Conservation (phyloP, 352 stramenopile species). For the Phytophthora melonis region DNA sequence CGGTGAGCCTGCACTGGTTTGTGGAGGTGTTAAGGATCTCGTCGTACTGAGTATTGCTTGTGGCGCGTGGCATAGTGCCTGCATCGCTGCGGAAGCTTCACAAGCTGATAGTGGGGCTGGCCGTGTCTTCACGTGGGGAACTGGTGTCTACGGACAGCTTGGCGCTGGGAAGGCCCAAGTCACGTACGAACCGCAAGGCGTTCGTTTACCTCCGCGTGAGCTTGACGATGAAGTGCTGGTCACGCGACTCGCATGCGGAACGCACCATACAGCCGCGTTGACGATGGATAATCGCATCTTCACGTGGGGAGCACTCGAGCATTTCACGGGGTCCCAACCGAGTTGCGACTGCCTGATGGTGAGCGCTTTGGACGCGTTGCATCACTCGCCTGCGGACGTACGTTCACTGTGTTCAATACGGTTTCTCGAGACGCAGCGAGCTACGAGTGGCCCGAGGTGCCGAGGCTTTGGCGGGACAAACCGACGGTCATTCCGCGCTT, state of each 20-base stretch:
- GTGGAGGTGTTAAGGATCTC: slow-evolving; percentile 41
- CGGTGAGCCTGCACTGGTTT: slow-evolving; percentile 46
- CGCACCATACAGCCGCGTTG: slow-evolving; percentile 70
- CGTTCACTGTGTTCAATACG: slow-evolving; percentile 83
- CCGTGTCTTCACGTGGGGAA: slow-evolving; percentile 76
- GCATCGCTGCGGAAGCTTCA: slow-evolving; percentile 45
- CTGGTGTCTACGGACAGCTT: slow-evolving; percentile 78
- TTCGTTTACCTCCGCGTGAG: slow-evolving; percentile 39
- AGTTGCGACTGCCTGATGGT: slow-evolving; percentile 44
- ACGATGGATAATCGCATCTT: slow-evolving; percentile 66
- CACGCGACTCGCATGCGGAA: slow-evolving; percentile 63
- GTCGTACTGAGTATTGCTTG: slow-evolving; percentile 69
- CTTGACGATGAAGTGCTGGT: slow-evolving; percentile 53
- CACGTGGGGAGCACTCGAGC: slow-evolving; percentile 71
- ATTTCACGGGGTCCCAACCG: slow-evolving; percentile 51
- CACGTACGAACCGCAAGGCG: slow-evolving; percentile 49
- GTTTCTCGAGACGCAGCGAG: slow-evolving; percentile 53
- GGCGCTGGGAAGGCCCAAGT: slow-evolving; percentile 55
- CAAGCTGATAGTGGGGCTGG: slow-evolving; percentile 22
- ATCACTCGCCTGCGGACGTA: slow-evolving; percentile 74
- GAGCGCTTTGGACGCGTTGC: slow-evolving; percentile 56
- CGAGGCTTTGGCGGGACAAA: slow-evolving; percentile 59
- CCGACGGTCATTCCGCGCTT: slow-evolving; percentile 57
- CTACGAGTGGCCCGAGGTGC: slow-evolving; percentile 66
- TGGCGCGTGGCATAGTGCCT: slow-evolving; percentile 79